Base-by-base conservation (phyloP, 2,329 filamentous ascomycete genomes). In the Volutella citrinella region DNA sequence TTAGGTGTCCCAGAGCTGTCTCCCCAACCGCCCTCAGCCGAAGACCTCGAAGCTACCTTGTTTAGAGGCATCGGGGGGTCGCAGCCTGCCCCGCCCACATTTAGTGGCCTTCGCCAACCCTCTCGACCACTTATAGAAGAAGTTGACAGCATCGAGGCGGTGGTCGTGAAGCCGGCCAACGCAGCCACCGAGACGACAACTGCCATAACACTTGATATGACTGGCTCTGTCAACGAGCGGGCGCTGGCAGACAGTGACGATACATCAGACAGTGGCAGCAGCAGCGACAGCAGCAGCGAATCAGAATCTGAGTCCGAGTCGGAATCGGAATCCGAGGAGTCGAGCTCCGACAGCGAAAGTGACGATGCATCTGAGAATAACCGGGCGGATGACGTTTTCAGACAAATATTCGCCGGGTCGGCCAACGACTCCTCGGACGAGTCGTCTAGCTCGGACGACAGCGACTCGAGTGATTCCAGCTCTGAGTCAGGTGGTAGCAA, bases 271-370 rank as follows among this genome's bases (percentile, higher is more conserved):
- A 46, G 42, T 27, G 34, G 27, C 17, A 47, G 38, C 12, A 51
- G 48, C 10, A 54, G 56, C 1, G 48, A 54, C 6, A 57, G 58
- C 9, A 57, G 58, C 20, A 60, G 52, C 3, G 33, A 36, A 15
- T 45, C 38, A 1, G 40, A 45, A 9, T 44, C 43, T 5, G 53
- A 57, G 5, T 55, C 62, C 3, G 54, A 57, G 9, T 55, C 54
- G 31, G 54, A 51, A 16, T 61, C 57, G 11, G 60, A 63, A 0
- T 64, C 64, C 5, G 69, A 68, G 19, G 19, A 21, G n/a, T 34
- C 42, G 3, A 34, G 34, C 5, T 22, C 20, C 9, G 20, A 22
- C 8, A 27, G 31, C 18, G 29, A 23, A 23, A 20, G 17, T 17
- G 20, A 22, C 20, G 20, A 12, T 22, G 12, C 9, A 8, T 12